Conservation (phyloP, 352 stramenopile species). For the Peronospora belbahrii region DNA sequence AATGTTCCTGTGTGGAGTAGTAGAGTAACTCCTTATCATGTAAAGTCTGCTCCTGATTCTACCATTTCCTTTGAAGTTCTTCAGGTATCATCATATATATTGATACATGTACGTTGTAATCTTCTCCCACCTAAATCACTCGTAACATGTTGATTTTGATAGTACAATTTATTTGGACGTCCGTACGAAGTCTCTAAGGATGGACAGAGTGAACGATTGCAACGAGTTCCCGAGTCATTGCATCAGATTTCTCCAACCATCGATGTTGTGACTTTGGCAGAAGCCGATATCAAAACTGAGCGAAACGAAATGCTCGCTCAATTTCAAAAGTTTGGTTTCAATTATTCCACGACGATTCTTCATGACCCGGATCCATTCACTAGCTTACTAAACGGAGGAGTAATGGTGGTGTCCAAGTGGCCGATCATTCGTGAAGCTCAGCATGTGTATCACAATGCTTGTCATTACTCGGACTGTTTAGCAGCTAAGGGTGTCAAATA, state of each 20-base stretch:
- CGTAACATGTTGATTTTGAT: no score
- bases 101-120: no score
- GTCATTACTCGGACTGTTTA: conserved; percentile 78
- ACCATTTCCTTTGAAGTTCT: no score
- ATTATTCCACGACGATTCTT: conserved; percentile 58
- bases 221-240: conserved; percentile 51
- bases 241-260: conserved; percentile 35
- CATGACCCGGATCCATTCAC: conserved; percentile 76
- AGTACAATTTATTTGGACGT: conserved; percentile 82
- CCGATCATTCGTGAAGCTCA: conserved; percentile 69
- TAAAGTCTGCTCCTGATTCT: no score
- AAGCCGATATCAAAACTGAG: conserved; percentile 46
- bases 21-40: no score
- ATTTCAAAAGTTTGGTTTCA: conserved; percentile 48
- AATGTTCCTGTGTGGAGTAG: no score
- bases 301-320: conserved; percentile 51
- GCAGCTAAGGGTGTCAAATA: conserved; percentile 83
- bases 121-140: no score
- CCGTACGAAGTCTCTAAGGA: conserved; percentile 63
- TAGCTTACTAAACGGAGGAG: conserved; percentile 71
- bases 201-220: conserved; percentile 56
- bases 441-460: conserved; percentile 68
- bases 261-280: conserved; percentile 74
- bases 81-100: no score
- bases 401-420: conserved; percentile 79